phyloP scores from a whole-genome alignment of 2,329 filamentous ascomycete genomes.

The Epichloe bromicola region DNA sequence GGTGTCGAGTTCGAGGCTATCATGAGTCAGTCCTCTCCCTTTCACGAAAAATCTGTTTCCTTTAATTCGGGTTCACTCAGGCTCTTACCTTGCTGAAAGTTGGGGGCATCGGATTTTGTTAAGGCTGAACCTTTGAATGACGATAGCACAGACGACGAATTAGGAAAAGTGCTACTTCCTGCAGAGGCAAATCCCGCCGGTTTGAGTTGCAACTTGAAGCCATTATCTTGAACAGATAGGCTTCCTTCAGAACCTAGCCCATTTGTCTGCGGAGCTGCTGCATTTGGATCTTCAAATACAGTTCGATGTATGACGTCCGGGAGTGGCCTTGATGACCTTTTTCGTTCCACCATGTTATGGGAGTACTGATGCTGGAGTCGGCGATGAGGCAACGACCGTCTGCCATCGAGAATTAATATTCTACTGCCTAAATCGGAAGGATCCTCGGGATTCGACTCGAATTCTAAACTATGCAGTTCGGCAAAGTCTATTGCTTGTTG shows the following conservation, averaged over 20 bases:
- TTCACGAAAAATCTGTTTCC: neutral
- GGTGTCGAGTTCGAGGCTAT: slow-evolving; percentile 3
- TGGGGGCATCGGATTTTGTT: neutral
- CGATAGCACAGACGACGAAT: neutral
- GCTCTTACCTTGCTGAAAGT: slow-evolving; percentile 1
- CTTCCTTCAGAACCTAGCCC: slow-evolving; percentile 13
- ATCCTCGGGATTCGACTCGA: slow-evolving; percentile 25
- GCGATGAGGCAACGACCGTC: slow-evolving; percentile 31
- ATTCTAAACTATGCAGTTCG: slow-evolving; percentile 41
- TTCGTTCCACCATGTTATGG: slow-evolving; percentile 42
- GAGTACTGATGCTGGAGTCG: slow-evolving; percentile 45
- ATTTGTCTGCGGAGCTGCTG: slow-evolving; percentile 4
- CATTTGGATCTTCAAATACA: slow-evolving; percentile 25
- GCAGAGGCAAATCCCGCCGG: neutral
- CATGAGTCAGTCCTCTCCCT: neutral
- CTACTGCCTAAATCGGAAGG: slow-evolving; percentile 22
- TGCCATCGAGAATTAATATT: slow-evolving; percentile 33
- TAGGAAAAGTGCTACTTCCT: neutral
- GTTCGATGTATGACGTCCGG: slow-evolving; percentile 44
- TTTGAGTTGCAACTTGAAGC: neutral
- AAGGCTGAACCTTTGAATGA: neutral
- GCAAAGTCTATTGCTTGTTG: slow-evolving; percentile 54
- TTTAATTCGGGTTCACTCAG: neutral
- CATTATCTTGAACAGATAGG: slow-evolving; percentile 16
- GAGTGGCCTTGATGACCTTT: slow-evolving; percentile 39